Base-by-base conservation (phyloP, 2,329 filamentous ascomycete species). In the Monilinia fructigena region DNA sequence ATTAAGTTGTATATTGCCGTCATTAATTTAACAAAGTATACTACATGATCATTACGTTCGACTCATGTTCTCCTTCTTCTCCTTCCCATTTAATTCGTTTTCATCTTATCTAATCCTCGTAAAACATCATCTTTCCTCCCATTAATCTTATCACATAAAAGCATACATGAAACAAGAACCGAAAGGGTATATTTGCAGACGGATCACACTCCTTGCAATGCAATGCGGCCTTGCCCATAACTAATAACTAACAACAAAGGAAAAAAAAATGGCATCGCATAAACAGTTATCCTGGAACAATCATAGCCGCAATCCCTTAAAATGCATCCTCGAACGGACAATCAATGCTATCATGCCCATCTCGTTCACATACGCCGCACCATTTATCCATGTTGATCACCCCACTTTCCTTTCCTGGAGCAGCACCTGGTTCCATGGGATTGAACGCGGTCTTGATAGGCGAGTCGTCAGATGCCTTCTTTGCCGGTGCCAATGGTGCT, bases 361-460 rank as follows among this genome's bases (percentile, higher is more conserved):
- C 95, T 69, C 92, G 87, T 81, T 99, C 95, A 77, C 95, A 99
- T 55, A 98, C 82, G 20, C 95, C 95, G 78, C 95, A 99, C 95
- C 95, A 99, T 80, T 97, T 97, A 69, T 89, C 86, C 65, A 89
- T 86, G 74, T 98, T 92, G 70, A 94, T 83, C 56, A 91, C 80
- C 1, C 90, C 90, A 65, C 88, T 92, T 71, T 89, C 86, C 80
- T 92, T 94, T 63, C 91, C 91, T 5, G 91, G 89, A 31, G 92
- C 84, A 2, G 91, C 88, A 2, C 86, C 87, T 63, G 82, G 83
- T 63, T 88, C 87, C 81, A 86, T 85, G 10, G 83, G 84, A 73
- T 87, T 88, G 4, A 86, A 85, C 61, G 86, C 77, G 61, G 83
- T 81, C 70, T 79, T 80, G 68, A 82, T 77, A 14, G 83, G 77